phyloP scores from a whole-genome alignment of 768 basidiomycete genomes.

The Solioccasus polychromus region DNA sequence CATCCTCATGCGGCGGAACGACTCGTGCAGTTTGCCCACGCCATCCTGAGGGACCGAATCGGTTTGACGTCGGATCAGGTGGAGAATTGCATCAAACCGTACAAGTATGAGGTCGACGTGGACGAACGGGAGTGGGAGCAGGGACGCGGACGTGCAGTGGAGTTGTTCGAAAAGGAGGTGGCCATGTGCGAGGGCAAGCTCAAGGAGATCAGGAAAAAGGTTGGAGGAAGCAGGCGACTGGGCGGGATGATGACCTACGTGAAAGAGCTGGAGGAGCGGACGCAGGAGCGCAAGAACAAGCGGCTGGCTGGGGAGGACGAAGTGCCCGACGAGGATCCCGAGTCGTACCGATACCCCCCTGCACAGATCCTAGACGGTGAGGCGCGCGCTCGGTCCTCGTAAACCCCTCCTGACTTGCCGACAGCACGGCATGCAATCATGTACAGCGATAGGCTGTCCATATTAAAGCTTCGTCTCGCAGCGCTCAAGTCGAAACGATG shows the following conservation, averaged over 20 bases:
- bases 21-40: slow-evolving; percentile 88
- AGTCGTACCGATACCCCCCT: slow-evolving; percentile 88
- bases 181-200: slow-evolving; percentile 82
- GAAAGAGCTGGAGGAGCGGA: slow-evolving; percentile 73
- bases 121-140: slow-evolving; percentile 90
- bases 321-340: slow-evolving; percentile 42
- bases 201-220: slow-evolving; percentile 80
- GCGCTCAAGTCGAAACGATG: slow-evolving; percentile 91
- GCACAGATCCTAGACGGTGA: slow-evolving; percentile 90
- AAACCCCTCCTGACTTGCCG: slow-evolving; percentile 5
- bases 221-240: slow-evolving; percentile 84
- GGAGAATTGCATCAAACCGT: slow-evolving; percentile 99
- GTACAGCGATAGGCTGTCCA: slow-evolving; percentile 74
- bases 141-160: slow-evolving; percentile 72
- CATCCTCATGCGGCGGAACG: slow-evolving; percentile 89
- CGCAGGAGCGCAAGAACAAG: slow-evolving; percentile 58
- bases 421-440: slow-evolving; percentile 90
- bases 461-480: slow-evolving; percentile 82
- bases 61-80: slow-evolving; percentile 97
- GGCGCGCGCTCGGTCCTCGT: slow-evolving; percentile 19
- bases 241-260: slow-evolving; percentile 78
- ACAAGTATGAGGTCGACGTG: slow-evolving; percentile 97
- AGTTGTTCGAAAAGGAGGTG: slow-evolving; percentile 83
- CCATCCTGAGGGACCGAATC: slow-evolving; percentile 88
- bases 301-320: slow-evolving; percentile 43